Conservation (phyloP, 495 filamentous ascomycete genomes). For the Neurospora sp. region DNA sequence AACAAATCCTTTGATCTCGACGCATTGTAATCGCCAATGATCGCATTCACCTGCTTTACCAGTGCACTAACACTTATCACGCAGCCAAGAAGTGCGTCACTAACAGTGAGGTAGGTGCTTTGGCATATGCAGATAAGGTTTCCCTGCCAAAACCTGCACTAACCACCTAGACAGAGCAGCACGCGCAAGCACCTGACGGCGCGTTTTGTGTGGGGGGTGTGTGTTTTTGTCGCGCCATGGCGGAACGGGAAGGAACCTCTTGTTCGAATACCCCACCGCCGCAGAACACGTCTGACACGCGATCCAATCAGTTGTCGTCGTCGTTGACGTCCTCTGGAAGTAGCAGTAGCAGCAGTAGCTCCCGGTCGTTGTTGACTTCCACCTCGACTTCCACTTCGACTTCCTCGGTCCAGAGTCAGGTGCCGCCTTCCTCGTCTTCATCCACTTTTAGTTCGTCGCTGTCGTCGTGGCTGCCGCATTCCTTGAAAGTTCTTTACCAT, state of each 20-base stretch:
- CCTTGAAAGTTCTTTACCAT: constrained; percentile 5
- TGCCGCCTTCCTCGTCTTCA: neutral
- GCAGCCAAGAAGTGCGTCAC: neutral
- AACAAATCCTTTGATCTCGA: neutral
- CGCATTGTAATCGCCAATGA: neutral
- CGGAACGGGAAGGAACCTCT: neutral
- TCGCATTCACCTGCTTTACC: neutral
- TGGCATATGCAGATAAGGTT: neutral
- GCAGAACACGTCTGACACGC: neutral
- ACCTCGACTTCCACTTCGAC: neutral
- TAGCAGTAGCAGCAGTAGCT: neutral
- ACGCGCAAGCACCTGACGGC: constrained; percentile 16
- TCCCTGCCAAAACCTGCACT: neutral
- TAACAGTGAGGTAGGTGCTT: neutral
- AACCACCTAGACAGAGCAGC: neutral
- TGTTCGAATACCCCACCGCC: neutral
- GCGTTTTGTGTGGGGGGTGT: constrained; percentile 6
- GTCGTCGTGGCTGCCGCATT: neutral
- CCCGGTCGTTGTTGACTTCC: neutral
- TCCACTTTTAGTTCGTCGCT: neutral
- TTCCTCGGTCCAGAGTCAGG: neutral
- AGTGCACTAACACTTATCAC: neutral
- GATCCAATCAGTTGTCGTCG: neutral
- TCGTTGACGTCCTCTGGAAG: neutral
- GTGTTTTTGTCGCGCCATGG: neutral